Base-by-base conservation (phyloP, 495 filamentous ascomycete genomes). In the Neurospora sp. region DNA sequence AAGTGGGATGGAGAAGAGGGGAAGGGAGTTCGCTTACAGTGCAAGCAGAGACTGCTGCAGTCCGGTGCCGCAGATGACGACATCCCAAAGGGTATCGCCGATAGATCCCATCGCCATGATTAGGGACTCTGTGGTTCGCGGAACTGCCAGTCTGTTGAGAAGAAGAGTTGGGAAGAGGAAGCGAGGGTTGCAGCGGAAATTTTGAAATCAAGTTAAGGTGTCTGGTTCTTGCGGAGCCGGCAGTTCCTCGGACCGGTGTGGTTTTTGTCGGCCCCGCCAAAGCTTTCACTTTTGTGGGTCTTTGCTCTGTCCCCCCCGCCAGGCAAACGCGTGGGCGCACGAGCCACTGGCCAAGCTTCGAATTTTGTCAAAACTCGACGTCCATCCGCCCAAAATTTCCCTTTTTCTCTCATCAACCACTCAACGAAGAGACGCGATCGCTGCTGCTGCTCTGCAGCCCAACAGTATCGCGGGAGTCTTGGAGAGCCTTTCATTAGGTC, bases 41-140 rank as follows among this genome's bases (percentile, higher is more conserved):
- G 96, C 95, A 75, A 99, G 88, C 71, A 99, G 90, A 61, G 94
- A 98, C 81, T 97, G 92, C 75, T 90, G 87, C 74, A 98, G 80
- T 69, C 94, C 96, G 69, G 96, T 99, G 74, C 96, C 96, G 74
- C 89, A 87, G 74, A 99, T 93, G 72, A 96, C 85, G 76, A 96
- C 90, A 84, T 99, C 96, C 96, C 96, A 99, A 68, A 86, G 83
- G 39, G 92, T 93, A 69, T 91, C 90, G 79, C 89, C 83, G 71
- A 97, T 85, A 68, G 91, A 89, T 76, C 96, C 93, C 93, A 97
- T 97, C 71, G 76, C 70, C 73, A 75, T 78, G 75, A 77, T 20
- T 39, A 68, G 44, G 68, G 70, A 45, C 72, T 39, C 68, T 74
- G 70, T 68, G 10, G 70, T 72, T 72, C 61, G 44, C 68, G 68